Percentiles rank a stretch among this genome's conserved stretches.
Conservation (phyloP, 164 flowering plant species). For the Stephania yunnanensis region DNA sequence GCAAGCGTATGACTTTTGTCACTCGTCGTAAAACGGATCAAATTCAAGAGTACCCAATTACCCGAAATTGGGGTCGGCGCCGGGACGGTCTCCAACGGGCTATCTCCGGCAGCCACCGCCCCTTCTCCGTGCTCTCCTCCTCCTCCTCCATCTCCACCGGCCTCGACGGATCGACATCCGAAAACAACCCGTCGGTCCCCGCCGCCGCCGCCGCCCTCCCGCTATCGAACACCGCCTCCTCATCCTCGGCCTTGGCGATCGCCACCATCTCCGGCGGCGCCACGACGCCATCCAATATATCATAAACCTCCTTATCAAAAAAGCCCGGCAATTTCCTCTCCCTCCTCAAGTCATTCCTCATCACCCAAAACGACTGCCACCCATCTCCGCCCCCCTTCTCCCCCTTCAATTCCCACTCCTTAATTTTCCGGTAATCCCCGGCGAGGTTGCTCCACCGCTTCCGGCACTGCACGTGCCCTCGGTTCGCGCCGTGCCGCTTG, state of each 20-base stretch:
- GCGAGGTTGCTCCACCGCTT: conserved; percentile 92
- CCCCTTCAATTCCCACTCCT: conserved; percentile 58
- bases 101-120: not conserved
- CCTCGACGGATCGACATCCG: conserved; percentile 2
- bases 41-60: too few relatives aligned
- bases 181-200: conserved; percentile 62
- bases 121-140: not conserved
- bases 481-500: conserved; percentile 64
- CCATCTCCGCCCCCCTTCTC: conserved; percentile 34
- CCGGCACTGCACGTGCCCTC: conserved; percentile 90
- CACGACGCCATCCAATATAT: conserved; percentile 49
- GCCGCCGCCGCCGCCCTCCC: conserved; percentile 51
- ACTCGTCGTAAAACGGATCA: too few relatives aligned
- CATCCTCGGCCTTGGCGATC: conserved; percentile 1
- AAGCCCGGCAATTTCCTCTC: conserved; percentile 81
- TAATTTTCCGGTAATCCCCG: conserved; percentile 83
- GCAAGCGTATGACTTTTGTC: too few relatives aligned
- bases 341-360: conserved; percentile 78
- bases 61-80: not conserved
- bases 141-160: conserved; percentile 12
- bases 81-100: not conserved
- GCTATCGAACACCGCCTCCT: conserved; percentile 46
- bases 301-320: conserved; percentile 81
- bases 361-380: conserved; percentile 72
- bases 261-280: not conserved